phyloP scores from a whole-genome alignment of 1,284 basidiomycete species.

The Stygiomarasmius scandens region DNA sequence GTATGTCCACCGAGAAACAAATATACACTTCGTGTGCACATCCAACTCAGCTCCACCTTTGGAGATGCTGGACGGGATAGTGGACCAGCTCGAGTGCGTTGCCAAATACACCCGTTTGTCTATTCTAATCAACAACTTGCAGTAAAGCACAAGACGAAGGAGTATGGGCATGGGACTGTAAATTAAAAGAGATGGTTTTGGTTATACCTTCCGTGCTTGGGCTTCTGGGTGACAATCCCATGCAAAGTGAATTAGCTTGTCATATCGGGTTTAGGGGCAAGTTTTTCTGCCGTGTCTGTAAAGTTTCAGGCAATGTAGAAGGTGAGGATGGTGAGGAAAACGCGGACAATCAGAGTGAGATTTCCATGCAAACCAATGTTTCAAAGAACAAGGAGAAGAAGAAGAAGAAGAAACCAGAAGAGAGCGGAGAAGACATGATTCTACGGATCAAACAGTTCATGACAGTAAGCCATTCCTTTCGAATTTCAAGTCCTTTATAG shows the following conservation, averaged over 20 bases:
- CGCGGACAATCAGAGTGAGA: too few relatives aligned
- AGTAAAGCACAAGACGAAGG: conserved; percentile 30
- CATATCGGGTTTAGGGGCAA: conserved; percentile 43
- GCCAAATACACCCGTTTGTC: too few relatives aligned
- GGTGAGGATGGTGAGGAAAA: too few relatives aligned
- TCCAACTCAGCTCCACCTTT: conserved; percentile 44
- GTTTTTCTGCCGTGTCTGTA: conserved; percentile 44
- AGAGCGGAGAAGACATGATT: too few relatives aligned
- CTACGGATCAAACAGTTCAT: too few relatives aligned
- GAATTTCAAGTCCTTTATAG: too few relatives aligned
- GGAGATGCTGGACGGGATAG: conserved; percentile 43
- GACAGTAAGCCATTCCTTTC: too few relatives aligned
- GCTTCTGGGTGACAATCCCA: conserved; percentile 45
- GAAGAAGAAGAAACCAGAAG: too few relatives aligned
- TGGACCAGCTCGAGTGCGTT: conserved; percentile 2
- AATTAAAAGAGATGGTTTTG: conserved; percentile 30
- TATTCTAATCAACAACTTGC: neutral
- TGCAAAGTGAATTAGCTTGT: conserved; percentile 46
- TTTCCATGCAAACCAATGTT: too few relatives aligned
- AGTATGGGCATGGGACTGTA: conserved; percentile 39
- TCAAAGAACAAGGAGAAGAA: too few relatives aligned
- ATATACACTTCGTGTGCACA: conserved; percentile 43
- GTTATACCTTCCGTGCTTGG: conserved; percentile 37
- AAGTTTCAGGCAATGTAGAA: too few relatives aligned
- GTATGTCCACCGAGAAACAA: conserved; percentile 28